These are phyloP conservation scores for Paspalum vaginatum DNA, from an alignment of 176 grass and related monocot genomes.

Conservation along the genomic window DNA sequence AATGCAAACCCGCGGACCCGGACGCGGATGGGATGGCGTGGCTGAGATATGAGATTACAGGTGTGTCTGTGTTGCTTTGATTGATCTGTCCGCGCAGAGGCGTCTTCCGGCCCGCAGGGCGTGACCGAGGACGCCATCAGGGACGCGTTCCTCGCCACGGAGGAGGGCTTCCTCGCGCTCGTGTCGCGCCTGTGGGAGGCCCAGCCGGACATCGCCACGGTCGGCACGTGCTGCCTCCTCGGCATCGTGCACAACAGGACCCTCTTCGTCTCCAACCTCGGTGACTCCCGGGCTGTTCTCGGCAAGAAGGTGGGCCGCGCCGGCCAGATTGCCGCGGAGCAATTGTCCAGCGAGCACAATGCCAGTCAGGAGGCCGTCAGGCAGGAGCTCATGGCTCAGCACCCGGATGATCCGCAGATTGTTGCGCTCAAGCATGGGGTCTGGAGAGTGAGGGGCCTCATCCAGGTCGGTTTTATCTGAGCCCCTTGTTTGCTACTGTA, in stretches of 20 bases:
- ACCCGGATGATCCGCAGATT: conserved; percentile 81
- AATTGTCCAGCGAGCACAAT: conserved; percentile 86
- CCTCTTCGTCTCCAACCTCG: conserved; percentile 75
- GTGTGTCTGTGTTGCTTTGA: conserved; percentile 9
- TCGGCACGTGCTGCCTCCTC: conserved; percentile 79
- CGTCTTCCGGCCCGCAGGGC: conserved; percentile 50
- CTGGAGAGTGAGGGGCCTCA: conserved; percentile 94
- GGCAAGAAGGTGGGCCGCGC: conserved; percentile 66
- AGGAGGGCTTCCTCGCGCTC: conserved; percentile 65
- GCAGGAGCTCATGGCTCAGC: conserved; percentile 71
- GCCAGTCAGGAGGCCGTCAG: conserved; percentile 73
- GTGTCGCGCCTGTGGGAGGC: conserved; percentile 59
- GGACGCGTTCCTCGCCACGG: conserved; percentile 72
- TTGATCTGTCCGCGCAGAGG: conserved; percentile 63
- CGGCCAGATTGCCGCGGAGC: conserved; percentile 66
- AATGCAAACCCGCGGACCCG: neutral
- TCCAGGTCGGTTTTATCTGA: conserved; percentile 61
- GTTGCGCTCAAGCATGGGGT: conserved; percentile 88
- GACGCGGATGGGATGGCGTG: too few species aligned
- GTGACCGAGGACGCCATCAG: conserved; percentile 56
- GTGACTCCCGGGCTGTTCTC: conserved; percentile 82
- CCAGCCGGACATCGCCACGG: conserved; percentile 78
- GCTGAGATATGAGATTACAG: too few species aligned
- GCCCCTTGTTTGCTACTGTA: neutral
- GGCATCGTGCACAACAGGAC: conserved; percentile 62